Conservation (phyloP, 1,139 yeast species). For the Trichomonascaceae sp. region DNA sequence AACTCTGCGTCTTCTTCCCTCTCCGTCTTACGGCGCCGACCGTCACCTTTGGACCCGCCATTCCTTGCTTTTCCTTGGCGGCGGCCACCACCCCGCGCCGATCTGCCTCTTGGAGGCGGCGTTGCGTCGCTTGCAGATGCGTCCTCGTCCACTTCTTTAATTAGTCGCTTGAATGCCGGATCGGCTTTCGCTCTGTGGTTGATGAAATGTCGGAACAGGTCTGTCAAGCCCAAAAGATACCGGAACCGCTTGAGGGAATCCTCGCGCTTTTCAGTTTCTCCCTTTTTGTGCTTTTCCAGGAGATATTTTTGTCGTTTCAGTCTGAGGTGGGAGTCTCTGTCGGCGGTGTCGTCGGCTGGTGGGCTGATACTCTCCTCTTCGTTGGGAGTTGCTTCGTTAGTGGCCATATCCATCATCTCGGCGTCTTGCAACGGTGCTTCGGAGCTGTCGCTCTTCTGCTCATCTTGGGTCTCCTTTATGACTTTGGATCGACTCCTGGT, state of each 20-base stretch:
- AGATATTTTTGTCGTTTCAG: conserved; percentile 11
- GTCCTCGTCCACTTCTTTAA: conserved; percentile 37
- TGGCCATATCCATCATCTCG: no score
- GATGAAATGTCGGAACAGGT: conserved; percentile 79
- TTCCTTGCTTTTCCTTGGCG: conserved; percentile 10
- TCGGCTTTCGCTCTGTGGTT: conserved; percentile 73
- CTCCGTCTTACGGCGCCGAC: conserved; percentile 24
- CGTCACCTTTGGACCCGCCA: conserved; percentile 15
- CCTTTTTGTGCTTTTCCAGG: conserved; percentile 10
- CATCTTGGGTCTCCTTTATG: no score
- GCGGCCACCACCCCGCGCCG: no score
- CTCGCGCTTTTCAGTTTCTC: conserved; percentile 11
- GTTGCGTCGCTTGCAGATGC: conserved; percentile 4
- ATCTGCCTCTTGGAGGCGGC: conserved; percentile 1
- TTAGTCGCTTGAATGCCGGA: conserved; percentile 46
- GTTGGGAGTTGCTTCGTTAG: background rate
- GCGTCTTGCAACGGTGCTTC: no score
- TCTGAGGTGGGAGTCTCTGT: no score
- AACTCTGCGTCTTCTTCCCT: conserved; percentile 91
- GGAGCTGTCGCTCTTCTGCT: no score
- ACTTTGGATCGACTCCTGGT: no score
- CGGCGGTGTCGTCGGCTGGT: background rate
- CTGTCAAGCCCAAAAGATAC: conserved; percentile 72
- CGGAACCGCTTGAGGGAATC: conserved; percentile 50
- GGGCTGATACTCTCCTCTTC: background rate